A percentile compares a stretch with the other conserved stretches of the same genome.
Evolutionary conservation across 495 filamentous ascomycete species (phyloP).

Genomic region (Hamigera avellanea): DNA sequence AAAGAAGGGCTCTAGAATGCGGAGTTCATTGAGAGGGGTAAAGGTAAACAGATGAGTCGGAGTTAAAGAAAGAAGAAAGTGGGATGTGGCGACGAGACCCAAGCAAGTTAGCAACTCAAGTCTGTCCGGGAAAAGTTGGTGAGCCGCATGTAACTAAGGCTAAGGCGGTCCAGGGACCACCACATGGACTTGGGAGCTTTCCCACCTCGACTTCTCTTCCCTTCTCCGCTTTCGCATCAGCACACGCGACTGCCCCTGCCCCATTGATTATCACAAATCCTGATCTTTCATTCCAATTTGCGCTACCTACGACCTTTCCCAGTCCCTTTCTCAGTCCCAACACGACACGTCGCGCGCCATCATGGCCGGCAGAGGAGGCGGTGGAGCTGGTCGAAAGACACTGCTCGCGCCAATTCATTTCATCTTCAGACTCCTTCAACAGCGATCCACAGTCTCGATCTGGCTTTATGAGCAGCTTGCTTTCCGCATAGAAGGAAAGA

Average conservation of each 20-base stretch:
- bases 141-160: constrained; percentile 10
- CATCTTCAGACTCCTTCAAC: constrained; percentile 92
- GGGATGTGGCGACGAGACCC: constrained; percentile 31
- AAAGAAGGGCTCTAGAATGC: no score
- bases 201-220: constrained; percentile 4
- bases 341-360: not conserved
- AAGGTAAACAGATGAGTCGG: constrained; percentile 5
- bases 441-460: constrained; percentile 76
- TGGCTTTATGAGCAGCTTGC: constrained; percentile 95
- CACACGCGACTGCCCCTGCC: not conserved
- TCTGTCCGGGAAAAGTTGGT: constrained; percentile 19
- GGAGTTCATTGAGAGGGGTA: no score
- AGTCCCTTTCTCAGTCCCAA: not conserved
- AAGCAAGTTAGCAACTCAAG: no score
- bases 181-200: not conserved
- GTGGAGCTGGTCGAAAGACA: constrained; percentile 71
- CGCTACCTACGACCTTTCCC: no score
- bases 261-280: constrained; percentile 9
- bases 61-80: constrained; percentile 18
- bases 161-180: constrained; percentile 4
- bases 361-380: constrained; percentile 72
- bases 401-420: constrained; percentile 96
- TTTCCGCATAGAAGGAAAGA: constrained; percentile 90
- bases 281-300: constrained; percentile 1
- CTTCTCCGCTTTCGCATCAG: constrained; percentile 1